Evolutionary conservation across 2,329 filamentous ascomycete genomes (phyloP), one percentile per base, ranked within the genome.

Genomic region (Plenodomus tracheiphilus): DNA sequence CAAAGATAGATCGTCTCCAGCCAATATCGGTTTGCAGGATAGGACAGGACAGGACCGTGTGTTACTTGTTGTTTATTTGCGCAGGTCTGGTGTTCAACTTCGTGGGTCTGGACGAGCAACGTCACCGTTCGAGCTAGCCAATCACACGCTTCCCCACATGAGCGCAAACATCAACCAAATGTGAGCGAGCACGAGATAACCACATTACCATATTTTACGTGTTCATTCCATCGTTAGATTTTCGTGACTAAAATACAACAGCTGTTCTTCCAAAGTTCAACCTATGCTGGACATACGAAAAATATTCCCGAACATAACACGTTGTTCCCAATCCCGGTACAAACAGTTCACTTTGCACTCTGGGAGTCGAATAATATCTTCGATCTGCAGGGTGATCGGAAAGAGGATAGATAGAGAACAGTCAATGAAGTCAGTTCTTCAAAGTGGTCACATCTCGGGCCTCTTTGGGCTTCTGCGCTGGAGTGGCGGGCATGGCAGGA

Each of bases 401-500:
- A 25, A 25, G 5, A 25, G 5, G 22, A 10, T 5, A 25, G 5
- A 25, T 10, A 8, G 28, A 32, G 4, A 32, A 32, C 15, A 6
- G 28, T 32, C 6, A 32, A 4, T 11, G 7, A 32, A 32, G 28
- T 15, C 15, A 32, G 28, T 32, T 32, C 28, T 15, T 32, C 28
- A 32, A 15, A 32, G 28, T 32, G 13, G 28, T 15, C 8, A 15
- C 13, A 11, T 32, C 11, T 4, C 11, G 28, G 13, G 28, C 11
- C 28, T 32, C 28, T 15, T 32, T 32, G 6, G 28, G 28, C 28
- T 32, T 32, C 15, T 32, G 30, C 17, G 21, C 5, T 15, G 15
- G 41, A 43, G 32, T 41, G 17, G 36, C 8, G 21, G 22, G 35
- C 16, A 32, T 17, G 19, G 53, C n/a, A 41, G 64, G 56, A 13